Evolutionary conservation across 495 filamentous ascomycete genomes (phyloP), one percentile per base, ranked within the genome.

Genomic region (Bathelium albidoporum): DNA sequence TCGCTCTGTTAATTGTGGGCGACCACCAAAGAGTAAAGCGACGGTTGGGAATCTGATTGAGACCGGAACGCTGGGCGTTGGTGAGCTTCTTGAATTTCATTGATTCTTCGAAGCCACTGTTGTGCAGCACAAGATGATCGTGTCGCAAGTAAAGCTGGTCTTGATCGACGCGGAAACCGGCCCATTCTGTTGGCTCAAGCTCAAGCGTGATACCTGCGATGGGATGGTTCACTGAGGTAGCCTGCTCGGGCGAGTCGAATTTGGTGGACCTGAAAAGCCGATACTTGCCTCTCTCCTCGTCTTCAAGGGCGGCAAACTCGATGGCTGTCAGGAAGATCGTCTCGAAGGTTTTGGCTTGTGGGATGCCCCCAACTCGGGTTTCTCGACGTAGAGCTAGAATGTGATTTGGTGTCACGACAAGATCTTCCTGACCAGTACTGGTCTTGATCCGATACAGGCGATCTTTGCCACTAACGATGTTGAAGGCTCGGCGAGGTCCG

Each of bases 11-110:
- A 82, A 69, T 87, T 73, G 68, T 86, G 77, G n/a, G 89, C 16
- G 88, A 91, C 94, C 95, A 99, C 95, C 95, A 99, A 0, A 99
- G 81, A 1, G 95, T 99, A 74, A 99, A 99, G 1, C 95, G 90
- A 85, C 95, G 92, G 74, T 99, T 99, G 1, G 95, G 95, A 74
- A 99, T 99, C 72, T 99, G 95, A 73, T 99, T 99, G 61, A 99
- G 78, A 94, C 95, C 95, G 34, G 91, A 96, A 67, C 95, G 84
- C 73, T 99, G 95, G 43, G 95, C 95, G 73, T 99, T 99, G 5
- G 95, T 99, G 65, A 99, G 82, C 77, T 99, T 99, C 79, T 97
- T 99, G 81, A 96, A 97, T 73, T 97, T 97, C 92, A 97, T 98
- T 0, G 81, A 84, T 69, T 91, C 89, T 70, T 90, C 86, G 65